These are phyloP conservation scores for Neoboletus brunneissimus DNA, from an alignment of 768 basidiomycete genomes.

Conservation along the genomic window DNA sequence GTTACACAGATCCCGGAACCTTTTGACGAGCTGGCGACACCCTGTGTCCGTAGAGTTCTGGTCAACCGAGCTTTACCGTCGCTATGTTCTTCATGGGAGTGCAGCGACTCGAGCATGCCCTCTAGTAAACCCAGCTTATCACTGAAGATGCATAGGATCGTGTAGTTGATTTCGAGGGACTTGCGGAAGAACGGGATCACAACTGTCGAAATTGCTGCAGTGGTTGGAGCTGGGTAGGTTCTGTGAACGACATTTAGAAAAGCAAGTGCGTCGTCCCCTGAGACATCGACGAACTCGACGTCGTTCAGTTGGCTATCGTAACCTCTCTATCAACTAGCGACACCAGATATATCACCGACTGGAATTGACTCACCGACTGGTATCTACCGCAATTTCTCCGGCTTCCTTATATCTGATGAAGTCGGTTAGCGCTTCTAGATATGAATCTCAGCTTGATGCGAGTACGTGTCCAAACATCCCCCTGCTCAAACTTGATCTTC, in stretches of 20 bases:
- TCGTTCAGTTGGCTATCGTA: conserved; percentile 38
- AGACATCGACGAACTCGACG: conserved; percentile 62
- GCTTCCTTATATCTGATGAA: conserved; percentile 52
- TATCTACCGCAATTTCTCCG: conserved; percentile 62
- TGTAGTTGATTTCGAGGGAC: conserved; percentile 54
- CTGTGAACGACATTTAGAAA: conserved; percentile 54
- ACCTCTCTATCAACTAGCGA: not conserved
- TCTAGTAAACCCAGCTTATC: conserved; percentile 50
- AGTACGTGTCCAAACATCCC: conserved; percentile 37
- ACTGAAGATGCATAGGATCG: conserved; percentile 55
- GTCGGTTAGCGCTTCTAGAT: not conserved
- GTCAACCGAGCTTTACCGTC: conserved; percentile 59
- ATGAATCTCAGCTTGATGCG: not conserved
- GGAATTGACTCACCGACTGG: conserved; percentile 39
- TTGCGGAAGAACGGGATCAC: conserved; percentile 57
- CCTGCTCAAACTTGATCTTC: conserved; percentile 43
- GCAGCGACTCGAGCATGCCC: conserved; percentile 44
- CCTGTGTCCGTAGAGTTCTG: conserved; percentile 48
- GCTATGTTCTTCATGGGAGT: conserved; percentile 45
- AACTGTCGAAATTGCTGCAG: conserved; percentile 46
- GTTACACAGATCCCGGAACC: too few relatives aligned
- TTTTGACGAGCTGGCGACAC: too few relatives aligned
- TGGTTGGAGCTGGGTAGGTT: conserved; percentile 54
- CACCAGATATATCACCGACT: not conserved
- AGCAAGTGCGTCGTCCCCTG: conserved; percentile 65